A percentile compares a stretch with the other conserved stretches of the same genome.
phyloP scores from a whole-genome alignment of 176 grass and related monocot genomes.

The Triticum urartu region DNA sequence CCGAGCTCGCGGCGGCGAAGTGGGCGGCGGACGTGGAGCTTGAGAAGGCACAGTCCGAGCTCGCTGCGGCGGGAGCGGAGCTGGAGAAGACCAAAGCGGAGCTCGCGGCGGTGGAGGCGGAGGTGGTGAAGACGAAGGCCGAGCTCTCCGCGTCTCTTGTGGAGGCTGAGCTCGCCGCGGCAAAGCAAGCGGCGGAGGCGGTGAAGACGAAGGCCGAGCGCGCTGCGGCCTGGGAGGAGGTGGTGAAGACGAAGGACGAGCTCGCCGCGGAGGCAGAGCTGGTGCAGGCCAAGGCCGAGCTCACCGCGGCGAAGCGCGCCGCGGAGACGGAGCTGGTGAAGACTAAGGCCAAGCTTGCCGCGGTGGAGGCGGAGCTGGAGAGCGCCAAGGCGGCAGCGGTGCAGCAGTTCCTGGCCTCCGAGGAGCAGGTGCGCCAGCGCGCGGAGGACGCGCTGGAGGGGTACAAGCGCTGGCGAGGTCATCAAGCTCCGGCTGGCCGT shows the following conservation, averaged over 20 bases:
- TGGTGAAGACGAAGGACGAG: not conserved
- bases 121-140: not conserved
- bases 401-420: not conserved
- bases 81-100: not conserved
- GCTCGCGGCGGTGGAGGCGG: not conserved
- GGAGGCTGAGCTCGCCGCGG: no score
- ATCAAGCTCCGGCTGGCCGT: not conserved
- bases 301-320: not conserved
- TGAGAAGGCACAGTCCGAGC: not conserved
- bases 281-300: not conserved
- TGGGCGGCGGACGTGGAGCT: not conserved
- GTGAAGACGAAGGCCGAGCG: not conserved
- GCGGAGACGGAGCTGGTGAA: not conserved
- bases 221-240: not conserved
- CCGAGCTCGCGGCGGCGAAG: no score
- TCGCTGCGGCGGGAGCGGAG: not conserved
- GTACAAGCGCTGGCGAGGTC: not conserved
- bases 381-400: not conserved
- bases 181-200: not conserved
- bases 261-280: not conserved
- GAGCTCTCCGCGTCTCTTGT: not conserved
- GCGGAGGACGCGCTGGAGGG: not conserved
- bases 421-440: not conserved
- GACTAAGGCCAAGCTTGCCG: not conserved
- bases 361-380: not conserved